Conservation (phyloP, 768 basidiomycete species). For the Boletus insuetus region DNA sequence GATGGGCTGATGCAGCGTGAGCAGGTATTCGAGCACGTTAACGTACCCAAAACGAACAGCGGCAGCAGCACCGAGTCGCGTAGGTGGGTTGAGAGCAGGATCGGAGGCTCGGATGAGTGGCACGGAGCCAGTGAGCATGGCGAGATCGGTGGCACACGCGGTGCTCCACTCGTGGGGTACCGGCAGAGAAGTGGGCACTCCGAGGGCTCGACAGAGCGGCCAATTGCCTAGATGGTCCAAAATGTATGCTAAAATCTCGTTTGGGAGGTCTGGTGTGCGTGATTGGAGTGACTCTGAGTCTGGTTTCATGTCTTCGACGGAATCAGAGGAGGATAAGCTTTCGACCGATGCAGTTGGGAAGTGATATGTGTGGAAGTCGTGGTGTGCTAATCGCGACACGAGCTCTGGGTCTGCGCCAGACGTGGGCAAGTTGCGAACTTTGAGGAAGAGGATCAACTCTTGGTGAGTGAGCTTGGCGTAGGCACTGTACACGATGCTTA, state of each 20-base stretch:
- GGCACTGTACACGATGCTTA: slow-evolving; percentile 57
- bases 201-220: slow-evolving; percentile 78
- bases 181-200: slow-evolving; percentile 65
- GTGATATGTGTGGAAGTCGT: slow-evolving; percentile 73
- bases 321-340: slow-evolving; percentile 24
- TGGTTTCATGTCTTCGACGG: slow-evolving; percentile 19
- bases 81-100: slow-evolving; percentile 56
- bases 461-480: slow-evolving; percentile 65
- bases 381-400: slow-evolving; percentile 66
- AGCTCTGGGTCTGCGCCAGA: slow-evolving; percentile 63
- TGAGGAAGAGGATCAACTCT: slow-evolving; percentile 74
- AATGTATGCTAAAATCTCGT: slow-evolving; percentile 75
- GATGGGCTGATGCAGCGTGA: slow-evolving; percentile 59
- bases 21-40: slow-evolving; percentile 70
- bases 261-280: slow-evolving; percentile 60
- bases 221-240: slow-evolving; percentile 79
- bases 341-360: slow-evolving; percentile 39
- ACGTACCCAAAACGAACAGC: slow-evolving; percentile 75
- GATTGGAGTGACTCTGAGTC: slow-evolving; percentile 31
- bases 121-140: slow-evolving; percentile 65
- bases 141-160: slow-evolving; percentile 66
- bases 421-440: slow-evolving; percentile 66
- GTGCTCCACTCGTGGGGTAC: slow-evolving; percentile 69
- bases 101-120: slow-evolving; percentile 59
- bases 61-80: slow-evolving; percentile 63